These are phyloP conservation scores for Rhododendron kiyosumense DNA, from an alignment of 148 eudicot species.

Conservation along the genomic window DNA sequence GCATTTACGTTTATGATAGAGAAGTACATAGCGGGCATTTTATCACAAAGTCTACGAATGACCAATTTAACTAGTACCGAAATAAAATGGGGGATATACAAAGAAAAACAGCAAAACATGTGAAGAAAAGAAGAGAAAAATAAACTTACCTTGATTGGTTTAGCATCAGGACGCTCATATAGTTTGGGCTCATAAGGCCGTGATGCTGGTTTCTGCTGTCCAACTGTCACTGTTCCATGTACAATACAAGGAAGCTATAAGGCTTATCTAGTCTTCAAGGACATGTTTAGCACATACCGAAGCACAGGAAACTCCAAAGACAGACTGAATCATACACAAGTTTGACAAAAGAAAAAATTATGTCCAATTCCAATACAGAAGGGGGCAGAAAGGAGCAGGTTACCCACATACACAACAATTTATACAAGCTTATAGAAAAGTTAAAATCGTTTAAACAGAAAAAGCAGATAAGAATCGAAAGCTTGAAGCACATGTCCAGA, in stretches of 20 bases:
- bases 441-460: neutral
- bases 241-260: slow-evolving; percentile 8
- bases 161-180: slow-evolving; percentile 58
- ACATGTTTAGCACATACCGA: neutral
- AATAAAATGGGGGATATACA: neutral
- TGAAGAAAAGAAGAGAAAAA: neutral
- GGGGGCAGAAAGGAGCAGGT: neutral
- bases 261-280: neutral
- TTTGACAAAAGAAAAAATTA: neutral
- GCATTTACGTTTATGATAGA: neutral
- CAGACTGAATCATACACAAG: neutral
- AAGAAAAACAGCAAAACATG: neutral
- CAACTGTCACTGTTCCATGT: slow-evolving; percentile 36
- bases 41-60: neutral
- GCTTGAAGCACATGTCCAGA: neutral
- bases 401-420: neutral
- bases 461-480: neutral
- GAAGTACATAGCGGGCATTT: neutral
- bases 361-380: neutral
- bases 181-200: slow-evolving; percentile 47
- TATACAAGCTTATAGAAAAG: neutral
- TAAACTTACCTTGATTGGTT: slow-evolving; percentile 55
- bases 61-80: neutral
- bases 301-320: neutral
- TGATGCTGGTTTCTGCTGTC: slow-evolving; percentile 52